These are phyloP conservation scores for Talaromyces sp. DNA, from an alignment of 2,329 filamentous ascomycete species.

Conservation along the genomic window DNA sequence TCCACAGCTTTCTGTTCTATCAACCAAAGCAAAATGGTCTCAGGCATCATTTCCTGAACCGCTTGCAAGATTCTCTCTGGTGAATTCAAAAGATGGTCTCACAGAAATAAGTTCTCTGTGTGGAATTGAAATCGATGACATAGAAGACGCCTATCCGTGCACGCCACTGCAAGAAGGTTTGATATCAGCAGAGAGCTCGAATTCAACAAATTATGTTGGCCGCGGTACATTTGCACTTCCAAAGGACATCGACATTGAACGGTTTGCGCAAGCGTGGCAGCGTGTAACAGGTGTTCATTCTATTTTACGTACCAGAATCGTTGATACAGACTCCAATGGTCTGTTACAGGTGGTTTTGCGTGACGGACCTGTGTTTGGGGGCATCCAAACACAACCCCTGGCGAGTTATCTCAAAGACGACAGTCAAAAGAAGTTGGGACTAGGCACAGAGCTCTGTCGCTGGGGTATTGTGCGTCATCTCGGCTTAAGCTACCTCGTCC, in stretches of 20 bases:
- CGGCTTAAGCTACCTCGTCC: slow-evolving; percentile 29
- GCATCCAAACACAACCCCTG: too few relatives aligned
- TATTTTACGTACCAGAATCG: slow-evolving; percentile 18
- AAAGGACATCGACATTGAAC: slow-evolving; percentile 19
- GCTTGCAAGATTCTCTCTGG: too few relatives aligned
- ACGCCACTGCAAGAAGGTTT: slow-evolving; percentile 40
- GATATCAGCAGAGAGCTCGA: slow-evolving; percentile 40
- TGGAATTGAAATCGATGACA: too few relatives aligned
- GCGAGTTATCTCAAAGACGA: too few relatives aligned
- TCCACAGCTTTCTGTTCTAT: neutral
- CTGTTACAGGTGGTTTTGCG: slow-evolving; percentile 29
- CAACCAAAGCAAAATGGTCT: too few relatives aligned
- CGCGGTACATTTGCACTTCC: neutral
- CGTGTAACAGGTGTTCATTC: neutral
- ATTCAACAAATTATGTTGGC: slow-evolving; percentile 38
- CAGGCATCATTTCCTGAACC: too few relatives aligned
- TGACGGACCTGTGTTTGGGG: too few relatives aligned
- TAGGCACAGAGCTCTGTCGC: slow-evolving; percentile 18
- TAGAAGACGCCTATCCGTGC: slow-evolving; percentile 14
- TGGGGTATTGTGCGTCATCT: slow-evolving; percentile 19
- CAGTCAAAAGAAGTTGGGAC: slow-evolving; percentile 12
- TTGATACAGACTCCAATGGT: slow-evolving; percentile 27
- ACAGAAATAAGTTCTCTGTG: too few relatives aligned
- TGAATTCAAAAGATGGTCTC: too few relatives aligned
- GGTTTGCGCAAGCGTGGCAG: slow-evolving; percentile 26